phyloP scores from a whole-genome alignment of 2,329 filamentous ascomycete genomes.

The Botrytis fabae region DNA sequence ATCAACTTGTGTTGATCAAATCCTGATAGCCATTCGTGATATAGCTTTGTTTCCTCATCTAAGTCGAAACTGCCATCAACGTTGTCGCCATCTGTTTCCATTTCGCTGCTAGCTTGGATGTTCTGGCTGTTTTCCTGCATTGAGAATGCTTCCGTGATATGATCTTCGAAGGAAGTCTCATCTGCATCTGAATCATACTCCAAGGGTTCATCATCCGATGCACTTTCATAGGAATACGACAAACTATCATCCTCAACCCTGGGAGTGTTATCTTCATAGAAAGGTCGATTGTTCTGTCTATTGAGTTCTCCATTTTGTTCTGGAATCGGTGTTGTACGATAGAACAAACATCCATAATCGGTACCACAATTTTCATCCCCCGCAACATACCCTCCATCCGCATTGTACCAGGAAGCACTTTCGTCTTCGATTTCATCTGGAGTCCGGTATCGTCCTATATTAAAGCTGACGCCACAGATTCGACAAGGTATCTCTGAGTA shows the following conservation, averaged over 20 bases:
- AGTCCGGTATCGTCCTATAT: neutral
- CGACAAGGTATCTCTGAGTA: neutral
- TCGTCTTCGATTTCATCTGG: neutral
- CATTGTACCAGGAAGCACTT: neutral
- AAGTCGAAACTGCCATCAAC: neutral
- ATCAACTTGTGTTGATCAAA: neutral
- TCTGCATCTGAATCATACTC: neutral
- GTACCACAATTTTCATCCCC: neutral
- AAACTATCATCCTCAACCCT: neutral
- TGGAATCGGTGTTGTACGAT: neutral
- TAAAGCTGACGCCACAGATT: neutral
- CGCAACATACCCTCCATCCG: neutral
- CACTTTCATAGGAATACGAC: neutral
- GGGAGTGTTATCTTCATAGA: neutral
- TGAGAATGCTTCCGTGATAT: neutral
- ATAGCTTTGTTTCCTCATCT: neutral
- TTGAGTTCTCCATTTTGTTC: neutral
- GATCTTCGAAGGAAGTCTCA: neutral
- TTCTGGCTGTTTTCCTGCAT: neutral
- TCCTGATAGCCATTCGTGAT: neutral
- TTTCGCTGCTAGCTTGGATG: neutral
- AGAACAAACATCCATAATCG: neutral
- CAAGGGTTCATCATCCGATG: neutral
- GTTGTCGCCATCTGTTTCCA: fast-evolving
- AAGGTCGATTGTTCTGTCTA: neutral